A percentile compares a stretch with the other conserved stretches of the same genome.
Evolutionary conservation across 2,329 filamentous ascomycete genomes (phyloP).

Genomic region (Sporothrix inflata): DNA sequence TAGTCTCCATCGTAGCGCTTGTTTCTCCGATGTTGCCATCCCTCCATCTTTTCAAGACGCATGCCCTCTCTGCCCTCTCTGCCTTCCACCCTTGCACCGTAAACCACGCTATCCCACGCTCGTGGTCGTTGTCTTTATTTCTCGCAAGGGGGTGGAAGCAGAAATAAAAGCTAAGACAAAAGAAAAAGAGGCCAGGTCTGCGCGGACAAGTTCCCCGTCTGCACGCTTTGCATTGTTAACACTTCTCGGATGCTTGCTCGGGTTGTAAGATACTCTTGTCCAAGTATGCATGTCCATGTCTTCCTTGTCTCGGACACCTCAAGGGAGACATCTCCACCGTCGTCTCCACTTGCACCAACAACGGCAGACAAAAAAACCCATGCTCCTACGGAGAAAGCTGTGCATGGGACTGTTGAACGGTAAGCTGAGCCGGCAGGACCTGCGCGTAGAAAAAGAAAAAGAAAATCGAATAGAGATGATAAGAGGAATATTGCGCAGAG

Average conservation of each 20-base stretch:
- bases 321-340: constrained; percentile 2
- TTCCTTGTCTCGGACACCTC: not conserved
- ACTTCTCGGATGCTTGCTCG: not conserved
- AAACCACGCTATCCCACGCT: constrained; percentile 9
- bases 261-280: not conserved
- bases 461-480: not conserved
- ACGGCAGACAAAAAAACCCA: not conserved
- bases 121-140: not conserved
- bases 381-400: not conserved
- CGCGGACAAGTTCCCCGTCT: not conserved
- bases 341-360: constrained; percentile 8
- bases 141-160: not conserved
- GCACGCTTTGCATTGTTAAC: not conserved
- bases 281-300: not conserved
- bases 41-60: not conserved
- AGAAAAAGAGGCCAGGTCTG: not conserved
- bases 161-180: not conserved
- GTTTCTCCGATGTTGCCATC: constrained; percentile 9
- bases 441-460: not conserved
- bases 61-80: too few relatives aligned
- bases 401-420: not conserved
- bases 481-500: not conserved
- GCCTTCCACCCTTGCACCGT: too few relatives aligned
- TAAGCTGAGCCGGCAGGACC: not conserved
- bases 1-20: constrained; percentile 6